Evolutionary conservation across 768 basidiomycete species (phyloP), one percentile per base, ranked within the genome.

Genomic region (Pleurotus cornucopiae): DNA sequence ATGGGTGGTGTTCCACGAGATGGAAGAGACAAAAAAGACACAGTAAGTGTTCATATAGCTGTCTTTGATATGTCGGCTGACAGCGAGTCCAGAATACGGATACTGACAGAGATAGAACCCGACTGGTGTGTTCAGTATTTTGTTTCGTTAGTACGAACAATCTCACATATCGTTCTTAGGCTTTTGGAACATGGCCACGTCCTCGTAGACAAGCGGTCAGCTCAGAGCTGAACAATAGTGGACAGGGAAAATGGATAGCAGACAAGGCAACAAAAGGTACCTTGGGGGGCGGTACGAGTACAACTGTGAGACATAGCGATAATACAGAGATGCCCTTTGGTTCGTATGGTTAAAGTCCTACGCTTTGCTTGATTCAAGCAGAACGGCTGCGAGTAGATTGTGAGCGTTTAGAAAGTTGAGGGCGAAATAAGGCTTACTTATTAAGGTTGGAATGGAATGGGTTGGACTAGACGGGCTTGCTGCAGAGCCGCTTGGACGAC

Each of bases 1-100:
- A 5, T 98, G 94, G 92, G 91, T 99, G 3, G 76, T 99, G 6
- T 98, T 88, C 65, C 94, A 98, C 63, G 94, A 98, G 67, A 86
- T 97, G 75, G 88, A 98, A 64, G 96, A 98, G 70, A 98, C 97
- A 0, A 95, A 93, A 61, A 97, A 94, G 66, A 86, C 85, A 41
- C 95, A 91, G 91, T 91, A 62, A 63, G 89, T 13, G 23, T 34
- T 6, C 34, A 5, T 20, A n/a, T 26, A 18, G 21, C 34, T 6
- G 18, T 11, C 20, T 37, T 14, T n/a, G 7, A 16, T 45, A 18
- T 34, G 14, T 21, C 34, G 6, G 4, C 57, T 69, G 52, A 68
- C 49, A 23, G 54, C 21, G 12, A 13, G 40, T 46, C 9, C 57
- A 93, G 97, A 67, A 97, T 99, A 65, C 84, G 90, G 20, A 87